Conservation (phyloP, 2,329 filamentous ascomycete species). For the Didymella exigua region DNA sequence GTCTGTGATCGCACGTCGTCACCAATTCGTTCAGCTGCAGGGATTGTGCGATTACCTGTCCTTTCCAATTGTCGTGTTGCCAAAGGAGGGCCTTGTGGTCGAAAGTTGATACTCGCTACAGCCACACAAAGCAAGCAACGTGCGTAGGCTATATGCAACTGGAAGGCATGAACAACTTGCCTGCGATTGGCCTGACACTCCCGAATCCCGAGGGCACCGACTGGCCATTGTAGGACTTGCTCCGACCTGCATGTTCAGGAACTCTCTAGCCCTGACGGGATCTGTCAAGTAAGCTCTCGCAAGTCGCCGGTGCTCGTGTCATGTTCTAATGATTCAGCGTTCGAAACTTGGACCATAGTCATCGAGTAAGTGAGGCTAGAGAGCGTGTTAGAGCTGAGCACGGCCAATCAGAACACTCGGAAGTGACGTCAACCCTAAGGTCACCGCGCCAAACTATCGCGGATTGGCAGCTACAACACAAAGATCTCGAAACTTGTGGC, state of each 20-base stretch:
- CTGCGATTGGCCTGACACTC: conserved; percentile 1
- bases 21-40: neutral
- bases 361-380: neutral
- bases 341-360: neutral
- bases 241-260: neutral
- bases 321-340: conserved; percentile 1
- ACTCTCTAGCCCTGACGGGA: neutral
- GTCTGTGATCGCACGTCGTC: neutral
- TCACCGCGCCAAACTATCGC: neutral
- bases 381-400: neutral
- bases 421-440: neutral
- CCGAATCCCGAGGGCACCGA: conserved; percentile 9
- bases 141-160: conserved; percentile 3
- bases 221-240: neutral
- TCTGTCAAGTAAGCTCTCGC: neutral
- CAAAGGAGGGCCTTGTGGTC: neutral
- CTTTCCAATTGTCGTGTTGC: neutral
- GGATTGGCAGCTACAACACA: neutral
- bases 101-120: neutral
- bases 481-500: conserved; percentile 1
- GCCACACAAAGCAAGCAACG: neutral
- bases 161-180: neutral
- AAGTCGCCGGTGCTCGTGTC: neutral
- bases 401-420: conserved; percentile 1
- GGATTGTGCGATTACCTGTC: neutral